A percentile compares a stretch with the other conserved stretches of the same genome.
Conservation (phyloP, 2,329 filamentous ascomycete species). For the Chrysoporthe deuterocubensis region DNA sequence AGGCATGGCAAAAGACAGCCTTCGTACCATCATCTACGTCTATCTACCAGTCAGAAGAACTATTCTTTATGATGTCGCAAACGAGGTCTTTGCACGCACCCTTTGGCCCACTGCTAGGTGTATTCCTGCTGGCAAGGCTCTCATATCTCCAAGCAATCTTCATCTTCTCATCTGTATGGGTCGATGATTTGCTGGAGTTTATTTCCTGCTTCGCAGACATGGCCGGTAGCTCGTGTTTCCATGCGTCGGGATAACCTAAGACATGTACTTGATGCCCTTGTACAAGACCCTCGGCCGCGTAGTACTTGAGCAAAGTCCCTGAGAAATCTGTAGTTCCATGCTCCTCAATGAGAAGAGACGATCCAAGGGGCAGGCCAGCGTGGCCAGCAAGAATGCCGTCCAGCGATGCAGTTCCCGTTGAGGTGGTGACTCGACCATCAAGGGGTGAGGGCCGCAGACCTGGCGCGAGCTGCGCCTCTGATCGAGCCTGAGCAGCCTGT, state of each 20-base stretch:
- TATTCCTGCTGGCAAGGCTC: constrained; percentile 64
- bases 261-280: constrained; percentile 91
- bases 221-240: constrained; percentile 84
- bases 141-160: constrained; percentile 99
- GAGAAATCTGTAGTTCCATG: constrained; percentile 93
- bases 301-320: constrained; percentile 82
- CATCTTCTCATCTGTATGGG: constrained; percentile 72
- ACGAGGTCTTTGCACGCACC: constrained; percentile 29
- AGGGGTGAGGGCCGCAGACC: constrained; percentile 82
- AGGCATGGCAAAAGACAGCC: constrained; percentile 69
- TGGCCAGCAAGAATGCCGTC: constrained; percentile 87
- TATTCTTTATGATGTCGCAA: constrained; percentile 28
- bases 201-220: constrained; percentile 53
- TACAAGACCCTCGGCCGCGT: constrained; percentile 88
- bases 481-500: constrained; percentile 32
- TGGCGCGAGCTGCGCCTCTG: constrained; percentile 45
- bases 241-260: constrained; percentile 76
- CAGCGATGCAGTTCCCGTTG: constrained; percentile 85
- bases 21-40: constrained; percentile 32
- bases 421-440: constrained; percentile 86
- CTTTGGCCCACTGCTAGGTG: constrained; percentile 24
- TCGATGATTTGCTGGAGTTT: constrained; percentile 27
- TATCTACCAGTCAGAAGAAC: constrained; percentile 22
- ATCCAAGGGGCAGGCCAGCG: constrained; percentile 81
- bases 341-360: constrained; percentile 80